Conservation (phyloP, 1,284 basidiomycete genomes). For the Ganoderma lingzhi region DNA sequence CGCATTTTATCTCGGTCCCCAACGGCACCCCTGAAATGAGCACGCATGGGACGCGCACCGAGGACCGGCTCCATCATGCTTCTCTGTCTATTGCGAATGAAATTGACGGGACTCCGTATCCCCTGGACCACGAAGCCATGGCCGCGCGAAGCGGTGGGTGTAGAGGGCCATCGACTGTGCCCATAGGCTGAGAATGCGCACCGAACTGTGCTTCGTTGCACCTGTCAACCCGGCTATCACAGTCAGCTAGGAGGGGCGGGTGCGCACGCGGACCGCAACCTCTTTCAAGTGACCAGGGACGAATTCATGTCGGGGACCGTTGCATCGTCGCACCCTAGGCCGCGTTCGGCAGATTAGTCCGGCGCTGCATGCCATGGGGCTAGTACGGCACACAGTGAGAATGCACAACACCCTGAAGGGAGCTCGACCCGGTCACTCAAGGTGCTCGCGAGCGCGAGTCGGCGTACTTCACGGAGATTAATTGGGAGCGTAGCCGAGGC, state of each 20-base stretch:
- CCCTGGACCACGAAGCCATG: not conserved
- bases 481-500: conserved; percentile 14
- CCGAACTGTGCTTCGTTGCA: conserved; percentile 14
- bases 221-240: conserved; percentile 32
- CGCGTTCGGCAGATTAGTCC: not conserved
- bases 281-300: conserved; percentile 2
- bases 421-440: conserved; percentile 22
- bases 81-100: conserved; percentile 5
- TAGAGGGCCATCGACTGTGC: conserved; percentile 1
- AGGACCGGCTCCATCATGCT: conserved; percentile 5
- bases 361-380: conserved; percentile 3
- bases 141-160: conserved; percentile 1
- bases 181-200: conserved; percentile 27
- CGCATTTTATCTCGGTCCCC: not conserved
- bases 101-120: conserved; percentile 11
- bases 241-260: not conserved
- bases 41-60: conserved; percentile 6
- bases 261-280: conserved; percentile 7
- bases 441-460: conserved; percentile 3
- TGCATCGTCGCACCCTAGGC: not conserved
- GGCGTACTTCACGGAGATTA: conserved; percentile 27
- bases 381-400: conserved; percentile 15
- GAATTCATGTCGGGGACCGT: not conserved
- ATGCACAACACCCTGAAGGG: not conserved
- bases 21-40: not conserved